These are phyloP conservation scores for Fusarium redolens DNA, from an alignment of 2,329 filamentous ascomycete genomes.

Conservation along the genomic window DNA sequence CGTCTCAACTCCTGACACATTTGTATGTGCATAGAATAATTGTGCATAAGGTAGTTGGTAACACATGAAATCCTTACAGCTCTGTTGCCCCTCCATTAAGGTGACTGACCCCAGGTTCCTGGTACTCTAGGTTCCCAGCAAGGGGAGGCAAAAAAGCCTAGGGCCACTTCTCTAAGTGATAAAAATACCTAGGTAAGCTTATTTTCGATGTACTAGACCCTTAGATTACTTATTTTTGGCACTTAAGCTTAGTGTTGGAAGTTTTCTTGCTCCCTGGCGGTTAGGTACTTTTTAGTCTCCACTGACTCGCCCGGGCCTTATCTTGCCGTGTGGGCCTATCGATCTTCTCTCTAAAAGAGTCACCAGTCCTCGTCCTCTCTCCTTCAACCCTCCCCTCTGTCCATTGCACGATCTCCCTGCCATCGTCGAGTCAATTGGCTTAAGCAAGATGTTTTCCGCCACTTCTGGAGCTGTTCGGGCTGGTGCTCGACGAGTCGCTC, in stretches of 20 bases:
- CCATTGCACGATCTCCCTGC: slow-evolving; percentile 12
- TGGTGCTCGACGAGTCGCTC: slow-evolving; percentile 55
- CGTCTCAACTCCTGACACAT: background rate
- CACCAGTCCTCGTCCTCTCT: slow-evolving; percentile 8
- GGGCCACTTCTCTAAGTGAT: no score
- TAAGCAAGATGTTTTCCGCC: slow-evolving; percentile 56
- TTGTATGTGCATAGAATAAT: background rate
- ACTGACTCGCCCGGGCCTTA: slow-evolving; percentile 1
- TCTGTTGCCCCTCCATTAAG: slow-evolving; percentile 30
- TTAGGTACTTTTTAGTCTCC: background rate
- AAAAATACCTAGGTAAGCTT: no score
- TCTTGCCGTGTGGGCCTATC: background rate
- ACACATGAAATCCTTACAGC: background rate
- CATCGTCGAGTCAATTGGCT: slow-evolving; percentile 40
- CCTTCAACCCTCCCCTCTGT: slow-evolving; percentile 13
- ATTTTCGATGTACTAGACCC: no score
- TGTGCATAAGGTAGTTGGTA: background rate
- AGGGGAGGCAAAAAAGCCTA: no score
- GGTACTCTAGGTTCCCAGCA: no score
- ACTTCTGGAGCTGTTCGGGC: slow-evolving; percentile 57
- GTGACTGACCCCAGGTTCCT: slow-evolving; percentile 3
- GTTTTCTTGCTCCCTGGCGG: no score
- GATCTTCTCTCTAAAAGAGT: slow-evolving; percentile 23
- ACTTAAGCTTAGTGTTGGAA: no score
- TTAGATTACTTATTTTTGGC: no score